Percentiles rank a stretch among this genome's conserved stretches.
Evolutionary conservation across 768 basidiomycete genomes (phyloP).

Genomic region (Rhizopogon vulgaris): DNA sequence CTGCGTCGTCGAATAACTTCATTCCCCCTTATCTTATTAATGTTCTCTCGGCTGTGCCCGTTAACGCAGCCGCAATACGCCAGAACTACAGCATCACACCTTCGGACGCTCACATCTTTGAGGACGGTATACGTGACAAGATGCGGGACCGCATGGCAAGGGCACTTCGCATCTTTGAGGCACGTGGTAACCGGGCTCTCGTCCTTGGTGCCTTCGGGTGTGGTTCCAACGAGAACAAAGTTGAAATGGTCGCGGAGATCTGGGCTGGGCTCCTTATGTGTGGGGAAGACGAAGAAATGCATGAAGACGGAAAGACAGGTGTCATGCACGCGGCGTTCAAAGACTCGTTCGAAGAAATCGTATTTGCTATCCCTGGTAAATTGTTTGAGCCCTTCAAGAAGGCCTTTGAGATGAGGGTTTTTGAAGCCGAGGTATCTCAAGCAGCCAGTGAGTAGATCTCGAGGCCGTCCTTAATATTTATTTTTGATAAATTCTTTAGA

Average conservation of each 20-base stretch:
- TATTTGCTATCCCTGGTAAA: slow-evolving; percentile 38
- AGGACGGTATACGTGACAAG: slow-evolving; percentile 31
- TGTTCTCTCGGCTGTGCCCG: slow-evolving; percentile 36
- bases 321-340: slow-evolving; percentile 29
- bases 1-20: slow-evolving; percentile 17
- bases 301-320: slow-evolving; percentile 11
- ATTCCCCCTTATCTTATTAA: slow-evolving; percentile 34
- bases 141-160: slow-evolving; percentile 48
- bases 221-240: slow-evolving; percentile 34
- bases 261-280: slow-evolving; percentile 42
- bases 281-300: slow-evolving; percentile 20
- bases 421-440: slow-evolving; percentile 29
- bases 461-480: not conserved
- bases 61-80: slow-evolving; percentile 37
- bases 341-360: slow-evolving; percentile 33
- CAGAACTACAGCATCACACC: slow-evolving; percentile 30
- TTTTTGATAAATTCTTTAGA: not conserved
- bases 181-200: slow-evolving; percentile 30
- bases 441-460: slow-evolving; percentile 20
- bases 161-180: slow-evolving; percentile 36
- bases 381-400: slow-evolving; percentile 29
- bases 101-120: slow-evolving; percentile 28
- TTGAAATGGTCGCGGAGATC: slow-evolving; percentile 35
- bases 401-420: slow-evolving; percentile 34
- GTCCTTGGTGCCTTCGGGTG: slow-evolving; percentile 43